These are phyloP conservation scores for Ceriops tagal DNA, from an alignment of 345 rosid genomes.

Conservation along the genomic window DNA sequence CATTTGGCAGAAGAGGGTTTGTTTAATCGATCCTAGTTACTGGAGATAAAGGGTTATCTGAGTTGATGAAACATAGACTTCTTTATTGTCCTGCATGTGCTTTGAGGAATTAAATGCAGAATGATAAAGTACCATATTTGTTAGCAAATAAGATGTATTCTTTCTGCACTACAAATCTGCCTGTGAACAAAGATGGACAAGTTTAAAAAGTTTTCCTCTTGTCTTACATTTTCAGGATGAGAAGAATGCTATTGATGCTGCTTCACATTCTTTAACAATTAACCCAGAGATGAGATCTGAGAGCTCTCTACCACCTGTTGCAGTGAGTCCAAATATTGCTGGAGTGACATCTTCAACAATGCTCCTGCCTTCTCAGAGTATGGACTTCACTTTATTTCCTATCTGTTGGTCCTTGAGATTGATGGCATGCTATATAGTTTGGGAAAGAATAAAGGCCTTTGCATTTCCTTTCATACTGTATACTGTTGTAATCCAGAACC, in stretches of 20 bases:
- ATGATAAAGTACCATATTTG: neutral
- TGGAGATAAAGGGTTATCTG: neutral
- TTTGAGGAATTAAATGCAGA: neutral
- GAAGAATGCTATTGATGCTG: conserved; percentile 45
- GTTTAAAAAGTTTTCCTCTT: conserved; percentile 6
- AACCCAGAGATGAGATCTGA: conserved; percentile 56
- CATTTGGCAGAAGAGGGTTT: neutral
- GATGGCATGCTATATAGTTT: conserved; percentile 2
- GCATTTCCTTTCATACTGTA: conserved; percentile 12
- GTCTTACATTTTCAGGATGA: conserved; percentile 39
- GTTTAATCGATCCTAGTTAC: neutral
- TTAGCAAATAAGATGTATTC: neutral
- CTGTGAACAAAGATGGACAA: neutral
- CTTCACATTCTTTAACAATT: conserved; percentile 35
- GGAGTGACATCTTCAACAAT: conserved; percentile 40
- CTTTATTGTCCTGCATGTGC: neutral
- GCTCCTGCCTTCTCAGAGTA: conserved; percentile 67
- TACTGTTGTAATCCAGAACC: conserved; percentile 49
- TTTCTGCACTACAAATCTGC: neutral
- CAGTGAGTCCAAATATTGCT: conserved; percentile 39
- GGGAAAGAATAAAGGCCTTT: neutral
- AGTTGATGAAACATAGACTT: neutral
- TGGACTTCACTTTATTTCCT: conserved; percentile 18
- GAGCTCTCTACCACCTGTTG: conserved; percentile 49
- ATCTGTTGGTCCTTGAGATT: conserved; percentile 7